Percentiles rank a stretch among this genome's conserved stretches.
Evolutionary conservation across 148 eudicot genomes (phyloP).

Genomic region (Fagopyrum tataricum): DNA sequence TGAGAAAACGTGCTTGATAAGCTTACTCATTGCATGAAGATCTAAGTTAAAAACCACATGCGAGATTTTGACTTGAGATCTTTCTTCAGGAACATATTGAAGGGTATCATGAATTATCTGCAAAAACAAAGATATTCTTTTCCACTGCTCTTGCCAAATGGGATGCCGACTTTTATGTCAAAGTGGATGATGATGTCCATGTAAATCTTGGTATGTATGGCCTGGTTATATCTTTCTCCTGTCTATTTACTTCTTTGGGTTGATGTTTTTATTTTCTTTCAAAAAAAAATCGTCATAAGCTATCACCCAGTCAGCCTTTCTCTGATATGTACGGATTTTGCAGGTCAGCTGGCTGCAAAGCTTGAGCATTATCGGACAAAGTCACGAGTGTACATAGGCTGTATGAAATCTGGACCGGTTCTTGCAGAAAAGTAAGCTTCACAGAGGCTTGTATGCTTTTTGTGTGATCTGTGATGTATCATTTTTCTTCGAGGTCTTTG

Average conservation of each 20-base stretch:
- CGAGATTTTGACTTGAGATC: slow-evolving; percentile 6
- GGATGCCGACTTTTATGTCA: slow-evolving; percentile 97
- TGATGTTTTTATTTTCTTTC: not conserved
- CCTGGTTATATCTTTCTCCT: not conserved
- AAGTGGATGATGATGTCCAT: slow-evolving; percentile 96
- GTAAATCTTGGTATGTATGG: slow-evolving; percentile 68
- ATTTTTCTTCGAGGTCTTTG: not conserved
- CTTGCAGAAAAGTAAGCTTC: slow-evolving; percentile 68
- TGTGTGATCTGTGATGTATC: not conserved
- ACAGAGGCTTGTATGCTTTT: slow-evolving; percentile 6
- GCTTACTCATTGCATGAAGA: not conserved
- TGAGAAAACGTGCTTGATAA: slow-evolving; percentile 22
- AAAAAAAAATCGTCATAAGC: not conserved
- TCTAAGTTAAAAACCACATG: not conserved
- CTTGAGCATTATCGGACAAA: slow-evolving; percentile 82
- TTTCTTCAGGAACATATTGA: slow-evolving; percentile 76
- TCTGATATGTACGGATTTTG: not conserved
- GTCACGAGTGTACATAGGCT: slow-evolving; percentile 86
- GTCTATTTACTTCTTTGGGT: not conserved
- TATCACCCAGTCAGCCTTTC: not conserved
- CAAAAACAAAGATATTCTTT: slow-evolving; percentile 87
- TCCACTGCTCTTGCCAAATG: slow-evolving; percentile 85
- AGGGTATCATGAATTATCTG: slow-evolving; percentile 92
- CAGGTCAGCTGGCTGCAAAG: slow-evolving; percentile 77
- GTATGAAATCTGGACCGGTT: slow-evolving; percentile 99